Evolutionary conservation across 192 early-diverging fungal species (phyloP), one percentile per base, ranked within the genome.

Genomic region (Mortierella claussenii): DNA sequence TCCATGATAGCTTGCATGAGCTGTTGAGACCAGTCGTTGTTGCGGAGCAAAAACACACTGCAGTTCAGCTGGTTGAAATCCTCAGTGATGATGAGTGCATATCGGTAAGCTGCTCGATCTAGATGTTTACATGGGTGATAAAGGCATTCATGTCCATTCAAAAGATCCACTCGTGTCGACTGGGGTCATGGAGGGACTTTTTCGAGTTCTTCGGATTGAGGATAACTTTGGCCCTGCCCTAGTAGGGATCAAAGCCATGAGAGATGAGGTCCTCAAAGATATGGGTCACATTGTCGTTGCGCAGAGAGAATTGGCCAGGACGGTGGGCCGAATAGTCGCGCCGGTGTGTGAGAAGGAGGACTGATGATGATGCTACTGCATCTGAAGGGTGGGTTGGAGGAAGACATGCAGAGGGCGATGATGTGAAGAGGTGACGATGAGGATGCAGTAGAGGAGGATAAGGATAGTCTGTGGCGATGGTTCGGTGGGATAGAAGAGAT

Each of bases 131-230:
- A 54, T 87, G 83, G 57, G 80, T 68, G 21, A 87, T 68, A 1
- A 87, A 73, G n/a, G 81, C 82, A 52, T 87, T 82, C 70, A 83
- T 85, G 56, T 85, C 86, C 55, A 85, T 60, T 84, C 82, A 87
- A 47, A 87, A 85, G 11, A 84, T 34, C 84, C 86, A 87, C 20
- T 85, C 83, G 43, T 27, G 36, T 68, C 66, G 30, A 43, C 37
- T n/a, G n/a, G n/a, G n/a, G n/a, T n/a, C n/a, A n/a, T n/a, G n/a
- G n/a, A n/a, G n/a, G n/a, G n/a, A n/a, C n/a, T 40, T 55, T 37
- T n/a, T 61, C 67, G 3, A 70, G 60, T 55, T 55, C 68, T 20
- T 70, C 58, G 9, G 13, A 13, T 40, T 40, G n/a, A 57, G 20
- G 23, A 55, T 20, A 28, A 69, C 61, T 45, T 61, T 61, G 52